phyloP scores from a whole-genome alignment of 2,329 filamentous ascomycete genomes.

The Intubia oerlemansii region DNA sequence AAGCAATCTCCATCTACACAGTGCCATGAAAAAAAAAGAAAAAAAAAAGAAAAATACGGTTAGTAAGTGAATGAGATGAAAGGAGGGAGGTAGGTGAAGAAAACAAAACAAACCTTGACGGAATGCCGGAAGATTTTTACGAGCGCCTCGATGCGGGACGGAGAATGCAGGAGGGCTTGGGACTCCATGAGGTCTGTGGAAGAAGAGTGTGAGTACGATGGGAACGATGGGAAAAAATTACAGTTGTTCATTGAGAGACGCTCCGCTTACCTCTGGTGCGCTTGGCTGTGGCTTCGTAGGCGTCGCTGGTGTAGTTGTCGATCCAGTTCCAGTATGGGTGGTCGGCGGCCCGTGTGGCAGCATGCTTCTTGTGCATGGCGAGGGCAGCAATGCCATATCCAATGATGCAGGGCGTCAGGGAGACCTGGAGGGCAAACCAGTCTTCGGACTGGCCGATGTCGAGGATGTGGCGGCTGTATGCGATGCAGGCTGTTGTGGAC shows the following conservation, averaged over 20 bases:
- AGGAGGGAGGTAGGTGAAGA: too few species aligned
- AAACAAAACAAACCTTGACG: slow-evolving; percentile 63
- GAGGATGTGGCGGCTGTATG: slow-evolving; percentile 33
- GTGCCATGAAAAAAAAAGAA: too few species aligned
- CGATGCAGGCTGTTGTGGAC: slow-evolving; percentile 18
- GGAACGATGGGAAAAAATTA: too few species aligned
- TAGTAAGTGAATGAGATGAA: too few species aligned
- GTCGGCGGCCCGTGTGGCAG: slow-evolving; percentile 33
- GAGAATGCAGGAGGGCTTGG: slow-evolving; percentile 51
- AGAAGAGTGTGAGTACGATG: too few species aligned
- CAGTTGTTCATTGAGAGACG: too few species aligned
- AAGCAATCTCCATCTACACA: slow-evolving; percentile 49
- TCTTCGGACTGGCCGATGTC: slow-evolving; percentile 77
- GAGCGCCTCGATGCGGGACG: slow-evolving; percentile 57
- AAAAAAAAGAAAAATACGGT: too few species aligned
- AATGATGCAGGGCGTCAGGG: slow-evolving; percentile 71
- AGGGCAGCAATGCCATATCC: slow-evolving; percentile 67
- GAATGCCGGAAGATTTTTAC: slow-evolving; percentile 69
- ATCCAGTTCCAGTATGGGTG: slow-evolving; percentile 86
- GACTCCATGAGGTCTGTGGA: slow-evolving; percentile 35
- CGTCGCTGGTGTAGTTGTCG: slow-evolving; percentile 63
- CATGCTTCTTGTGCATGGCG: slow-evolving; percentile 39
- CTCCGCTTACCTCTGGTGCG: slow-evolving; percentile 40
- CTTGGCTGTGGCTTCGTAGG: slow-evolving; percentile 53
- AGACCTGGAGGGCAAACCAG: slow-evolving; percentile 69